Evolutionary conservation across 192 early-diverging fungal species (phyloP).

Genomic region (Linnemannia schmuckeri): DNA sequence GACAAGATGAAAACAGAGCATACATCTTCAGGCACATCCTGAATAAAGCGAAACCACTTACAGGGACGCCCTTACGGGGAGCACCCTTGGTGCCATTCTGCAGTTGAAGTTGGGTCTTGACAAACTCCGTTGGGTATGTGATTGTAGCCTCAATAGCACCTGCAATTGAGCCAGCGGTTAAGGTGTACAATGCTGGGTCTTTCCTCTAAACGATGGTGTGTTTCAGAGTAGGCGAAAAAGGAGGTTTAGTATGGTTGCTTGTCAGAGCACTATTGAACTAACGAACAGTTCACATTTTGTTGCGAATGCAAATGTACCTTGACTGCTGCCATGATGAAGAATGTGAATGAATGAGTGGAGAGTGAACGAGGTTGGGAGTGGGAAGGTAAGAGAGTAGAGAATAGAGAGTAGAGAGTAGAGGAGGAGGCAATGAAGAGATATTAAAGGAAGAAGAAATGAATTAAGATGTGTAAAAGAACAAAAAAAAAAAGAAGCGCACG

Average conservation of each 20-base stretch:
- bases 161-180: slow-evolving; percentile 87
- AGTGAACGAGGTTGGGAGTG: not conserved
- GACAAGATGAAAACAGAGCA: not conserved
- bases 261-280: not conserved
- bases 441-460: not conserved
- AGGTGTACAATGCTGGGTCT: slow-evolving; percentile 65
- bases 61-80: slow-evolving; percentile 41
- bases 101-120: slow-evolving; percentile 97
- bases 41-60: slow-evolving; percentile 15
- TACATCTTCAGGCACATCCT: not conserved
- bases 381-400: not conserved
- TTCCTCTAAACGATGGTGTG: slow-evolving; percentile 30
- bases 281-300: not conserved
- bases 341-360: not conserved
- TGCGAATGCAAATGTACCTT: slow-evolving; percentile 2
- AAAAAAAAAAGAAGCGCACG: slow-evolving; percentile 6
- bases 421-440: not conserved
- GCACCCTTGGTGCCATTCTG: slow-evolving; percentile 65
- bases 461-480: not conserved
- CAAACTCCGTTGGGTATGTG: slow-evolving; percentile 96
- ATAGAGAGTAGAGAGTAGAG: not conserved
- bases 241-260: not conserved
- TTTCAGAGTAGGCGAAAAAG: not conserved
- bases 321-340: not conserved
- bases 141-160: slow-evolving; percentile 91